Evolutionary conservation across 2,329 filamentous ascomycete genomes (phyloP).

Genomic region (Colletotrichum karsti): DNA sequence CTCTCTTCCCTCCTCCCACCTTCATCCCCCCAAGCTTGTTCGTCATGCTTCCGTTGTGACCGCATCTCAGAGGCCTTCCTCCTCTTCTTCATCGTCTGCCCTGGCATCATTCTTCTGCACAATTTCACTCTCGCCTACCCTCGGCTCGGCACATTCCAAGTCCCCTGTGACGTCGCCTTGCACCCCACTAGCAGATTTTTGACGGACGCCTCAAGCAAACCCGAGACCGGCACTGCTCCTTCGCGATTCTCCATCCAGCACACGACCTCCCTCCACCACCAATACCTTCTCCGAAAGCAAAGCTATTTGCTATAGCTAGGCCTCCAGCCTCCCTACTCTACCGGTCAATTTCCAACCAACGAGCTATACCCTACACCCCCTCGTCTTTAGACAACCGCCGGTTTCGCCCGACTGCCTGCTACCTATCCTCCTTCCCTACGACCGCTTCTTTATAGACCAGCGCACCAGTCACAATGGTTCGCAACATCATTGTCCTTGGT

Average conservation of each 20-base stretch:
- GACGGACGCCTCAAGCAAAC: slow-evolving; percentile 27
- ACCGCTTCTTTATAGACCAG: background rate
- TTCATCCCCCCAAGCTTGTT: slow-evolving; percentile 11
- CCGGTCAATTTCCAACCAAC: background rate
- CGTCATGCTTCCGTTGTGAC: slow-evolving; percentile 28
- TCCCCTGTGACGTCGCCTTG: slow-evolving; percentile 26
- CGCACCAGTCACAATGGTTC: slow-evolving; percentile 72
- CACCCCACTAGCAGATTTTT: slow-evolving; percentile 30
- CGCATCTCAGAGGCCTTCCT: slow-evolving; percentile 24
- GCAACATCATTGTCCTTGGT: slow-evolving; percentile 93
- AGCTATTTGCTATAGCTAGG: background rate
- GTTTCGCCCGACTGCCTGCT: slow-evolving; percentile 16
- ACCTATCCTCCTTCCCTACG: background rate
- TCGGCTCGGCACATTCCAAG: slow-evolving; percentile 22
- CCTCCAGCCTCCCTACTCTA: background rate
- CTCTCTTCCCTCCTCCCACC: background rate
- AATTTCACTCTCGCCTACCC: slow-evolving; percentile 14
- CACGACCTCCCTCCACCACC: slow-evolving; percentile 9
- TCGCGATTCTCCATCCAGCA: slow-evolving; percentile 24
- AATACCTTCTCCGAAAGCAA: background rate
- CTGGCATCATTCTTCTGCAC: background rate
- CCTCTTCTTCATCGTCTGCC: slow-evolving; percentile 3
- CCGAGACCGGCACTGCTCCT: slow-evolving; percentile 26
- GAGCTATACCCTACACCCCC: background rate
- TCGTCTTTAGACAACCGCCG: slow-evolving; percentile 2